Evolutionary conservation across 192 early-diverging fungal genomes (phyloP).

Genomic region (Coemansia sp.): DNA sequence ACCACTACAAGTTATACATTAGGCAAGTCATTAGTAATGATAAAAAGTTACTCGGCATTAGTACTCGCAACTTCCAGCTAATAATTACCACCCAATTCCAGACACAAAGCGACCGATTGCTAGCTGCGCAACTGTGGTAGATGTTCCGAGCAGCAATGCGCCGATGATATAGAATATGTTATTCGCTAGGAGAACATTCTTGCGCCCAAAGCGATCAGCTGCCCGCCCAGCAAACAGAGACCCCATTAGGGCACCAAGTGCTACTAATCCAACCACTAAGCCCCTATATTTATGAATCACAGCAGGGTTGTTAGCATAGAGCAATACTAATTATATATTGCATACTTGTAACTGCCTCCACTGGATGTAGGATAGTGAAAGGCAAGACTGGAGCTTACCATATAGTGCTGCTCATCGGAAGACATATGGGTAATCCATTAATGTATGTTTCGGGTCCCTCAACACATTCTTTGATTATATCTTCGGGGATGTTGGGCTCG

Average conservation of each 20-base stretch:
- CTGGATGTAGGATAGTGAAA: neutral
- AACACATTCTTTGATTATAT: slow-evolving; percentile 51
- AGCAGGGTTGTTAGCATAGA: neutral
- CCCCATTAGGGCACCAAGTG: slow-evolving; percentile 64
- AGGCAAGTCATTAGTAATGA: neutral
- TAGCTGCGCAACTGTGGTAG: slow-evolving; percentile 60
- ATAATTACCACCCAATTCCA: slow-evolving; percentile 62
- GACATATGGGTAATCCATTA: slow-evolving; percentile 38
- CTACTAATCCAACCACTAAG: slow-evolving; percentile 56
- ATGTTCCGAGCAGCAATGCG: slow-evolving; percentile 59
- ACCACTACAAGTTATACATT: slow-evolving; percentile 55
- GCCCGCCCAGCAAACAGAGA: slow-evolving; percentile 60
- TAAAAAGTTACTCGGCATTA: neutral
- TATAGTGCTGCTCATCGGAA: slow-evolving; percentile 46
- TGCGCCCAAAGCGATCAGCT: slow-evolving; percentile 64
- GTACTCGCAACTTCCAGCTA: too few species aligned
- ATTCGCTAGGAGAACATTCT: slow-evolving; percentile 60
- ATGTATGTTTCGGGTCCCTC: slow-evolving; percentile 18
- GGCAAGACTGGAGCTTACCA: slow-evolving; percentile 40
- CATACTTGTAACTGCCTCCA: neutral
- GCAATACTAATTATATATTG: neutral
- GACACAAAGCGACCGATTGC: slow-evolving; percentile 69
- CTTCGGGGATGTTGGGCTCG: slow-evolving; percentile 57
- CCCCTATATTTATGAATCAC: slow-evolving; percentile 47
- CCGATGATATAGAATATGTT: slow-evolving; percentile 71